phyloP scores from a whole-genome alignment of 768 basidiomycete species.

The Amanita exitialis region DNA sequence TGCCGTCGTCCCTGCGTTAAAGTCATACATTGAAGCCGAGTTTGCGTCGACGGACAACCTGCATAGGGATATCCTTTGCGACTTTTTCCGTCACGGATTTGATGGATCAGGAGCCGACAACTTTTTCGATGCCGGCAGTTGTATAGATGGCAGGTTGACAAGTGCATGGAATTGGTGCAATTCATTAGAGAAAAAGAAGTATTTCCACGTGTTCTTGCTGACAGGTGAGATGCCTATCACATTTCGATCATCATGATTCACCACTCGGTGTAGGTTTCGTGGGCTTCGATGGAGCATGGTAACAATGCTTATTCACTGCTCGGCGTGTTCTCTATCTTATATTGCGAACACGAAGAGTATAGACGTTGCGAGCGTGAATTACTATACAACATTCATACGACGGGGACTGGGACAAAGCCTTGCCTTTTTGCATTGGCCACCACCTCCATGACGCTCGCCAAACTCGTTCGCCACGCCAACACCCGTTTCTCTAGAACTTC shows the following conservation, averaged over 20 bases:
- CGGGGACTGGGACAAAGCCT: slow-evolving; percentile 20
- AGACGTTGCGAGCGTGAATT: neutral
- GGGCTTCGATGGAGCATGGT: slow-evolving; percentile 86
- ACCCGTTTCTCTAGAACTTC: slow-evolving; percentile 64
- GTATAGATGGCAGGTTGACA: slow-evolving; percentile 77
- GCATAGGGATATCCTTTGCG: slow-evolving; percentile 60
- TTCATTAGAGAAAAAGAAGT: slow-evolving; percentile 76
- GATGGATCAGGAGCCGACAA: slow-evolving; percentile 90
- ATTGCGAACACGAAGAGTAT: neutral
- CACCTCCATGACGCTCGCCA: slow-evolving; percentile 61
- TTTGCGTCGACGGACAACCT: slow-evolving; percentile 70
- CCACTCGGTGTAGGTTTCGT: slow-evolving; percentile 47
- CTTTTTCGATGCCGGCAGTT: slow-evolving; percentile 82
- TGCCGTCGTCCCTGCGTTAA: slow-evolving; percentile 56
- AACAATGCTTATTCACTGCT: slow-evolving; percentile 10
- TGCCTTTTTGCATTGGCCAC: slow-evolving; percentile 46
- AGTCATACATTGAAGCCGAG: slow-evolving; percentile 72
- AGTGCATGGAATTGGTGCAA: slow-evolving; percentile 94
- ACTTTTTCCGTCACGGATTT: slow-evolving; percentile 84
- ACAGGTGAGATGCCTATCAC: slow-evolving; percentile 38
- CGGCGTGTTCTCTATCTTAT: no score
- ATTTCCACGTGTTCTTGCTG: slow-evolving; percentile 70
- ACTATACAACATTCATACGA: neutral
- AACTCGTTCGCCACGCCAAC: slow-evolving; percentile 67
- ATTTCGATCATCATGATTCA: neutral